These are phyloP conservation scores for Durio zibethinus DNA, from an alignment of 345 rosid species.

Conservation along the genomic window DNA sequence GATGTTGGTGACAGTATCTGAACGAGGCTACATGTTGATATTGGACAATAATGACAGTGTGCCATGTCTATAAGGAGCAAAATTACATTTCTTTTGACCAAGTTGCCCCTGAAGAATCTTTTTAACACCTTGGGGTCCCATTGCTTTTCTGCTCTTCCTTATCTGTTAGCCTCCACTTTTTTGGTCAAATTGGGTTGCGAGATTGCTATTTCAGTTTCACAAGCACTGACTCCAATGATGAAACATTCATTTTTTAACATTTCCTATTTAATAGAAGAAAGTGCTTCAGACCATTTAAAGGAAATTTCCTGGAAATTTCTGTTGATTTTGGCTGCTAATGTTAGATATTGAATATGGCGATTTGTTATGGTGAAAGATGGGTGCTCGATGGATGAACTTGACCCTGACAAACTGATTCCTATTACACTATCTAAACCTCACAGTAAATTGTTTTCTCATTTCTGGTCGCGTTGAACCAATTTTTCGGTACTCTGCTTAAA, in stretches of 20 bases:
- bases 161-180: conserved; percentile 16
- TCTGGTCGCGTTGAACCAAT: background rate
- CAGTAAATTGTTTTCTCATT: background rate
- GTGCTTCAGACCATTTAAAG: background rate
- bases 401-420: no score
- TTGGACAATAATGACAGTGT: conserved; percentile 89
- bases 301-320: conserved; percentile 23
- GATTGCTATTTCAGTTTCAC: conserved; percentile 16
- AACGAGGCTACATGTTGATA: conserved; percentile 76
- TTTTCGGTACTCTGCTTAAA: conserved; percentile 2
- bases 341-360: background rate
- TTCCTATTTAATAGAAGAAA: background rate
- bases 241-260: conserved; percentile 4
- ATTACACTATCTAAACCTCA: background rate
- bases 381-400: background rate
- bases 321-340: conserved; percentile 4
- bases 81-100: conserved; percentile 68
- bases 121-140: conserved; percentile 2
- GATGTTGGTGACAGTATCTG: conserved; percentile 57
- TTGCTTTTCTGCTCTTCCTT: conserved; percentile 15
- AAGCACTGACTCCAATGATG: background rate
- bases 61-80: conserved; percentile 77
- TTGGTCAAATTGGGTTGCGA: conserved; percentile 25
- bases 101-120: conserved; percentile 66
- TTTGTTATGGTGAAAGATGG: background rate